Conservation (phyloP, 768 basidiomycete genomes). For the Lentinula sp. region DNA sequence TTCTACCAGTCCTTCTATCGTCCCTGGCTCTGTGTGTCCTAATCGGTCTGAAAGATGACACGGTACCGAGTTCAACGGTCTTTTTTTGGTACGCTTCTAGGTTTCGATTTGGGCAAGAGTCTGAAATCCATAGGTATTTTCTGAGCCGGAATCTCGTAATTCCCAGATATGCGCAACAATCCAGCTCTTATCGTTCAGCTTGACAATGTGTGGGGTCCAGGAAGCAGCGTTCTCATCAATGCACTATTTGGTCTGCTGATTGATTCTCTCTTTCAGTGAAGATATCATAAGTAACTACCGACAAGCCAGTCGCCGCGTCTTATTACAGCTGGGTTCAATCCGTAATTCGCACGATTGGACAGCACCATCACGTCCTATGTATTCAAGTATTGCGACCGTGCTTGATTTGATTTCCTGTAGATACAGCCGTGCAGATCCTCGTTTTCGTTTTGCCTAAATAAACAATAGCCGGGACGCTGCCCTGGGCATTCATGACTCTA, state of each 20-base stretch:
- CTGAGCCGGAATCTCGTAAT: conserved; percentile 19
- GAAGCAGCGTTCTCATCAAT: conserved; percentile 22
- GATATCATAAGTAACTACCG: not conserved
- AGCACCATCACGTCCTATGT: conserved; percentile 18
- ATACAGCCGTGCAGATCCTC: conserved; percentile 26
- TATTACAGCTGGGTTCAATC: conserved; percentile 7
- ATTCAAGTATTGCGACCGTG: conserved; percentile 15
- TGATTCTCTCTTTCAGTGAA: not conserved
- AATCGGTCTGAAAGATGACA: conserved; percentile 25
- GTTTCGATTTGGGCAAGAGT: not conserved
- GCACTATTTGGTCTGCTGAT: conserved; percentile 17
- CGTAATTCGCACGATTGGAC: conserved; percentile 21
- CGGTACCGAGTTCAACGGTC: conserved; percentile 7
- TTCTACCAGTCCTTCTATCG: not conserved
- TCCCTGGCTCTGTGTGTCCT: conserved; percentile 9
- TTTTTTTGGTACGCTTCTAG: not conserved
- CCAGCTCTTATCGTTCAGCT: conserved; percentile 8
- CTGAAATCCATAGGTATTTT: conserved; percentile 22
- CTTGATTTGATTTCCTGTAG: not conserved
- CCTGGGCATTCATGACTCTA: conserved; percentile 27
- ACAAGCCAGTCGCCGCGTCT: not conserved
- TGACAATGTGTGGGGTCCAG: conserved; percentile 29
- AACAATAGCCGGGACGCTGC: conserved; percentile 25
- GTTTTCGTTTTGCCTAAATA: conserved; percentile 14
- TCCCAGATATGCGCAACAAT: conserved; percentile 20